phyloP scores from a whole-genome alignment of 108 stramenopile species.

The Nannochloropsis gaditana region DNA sequence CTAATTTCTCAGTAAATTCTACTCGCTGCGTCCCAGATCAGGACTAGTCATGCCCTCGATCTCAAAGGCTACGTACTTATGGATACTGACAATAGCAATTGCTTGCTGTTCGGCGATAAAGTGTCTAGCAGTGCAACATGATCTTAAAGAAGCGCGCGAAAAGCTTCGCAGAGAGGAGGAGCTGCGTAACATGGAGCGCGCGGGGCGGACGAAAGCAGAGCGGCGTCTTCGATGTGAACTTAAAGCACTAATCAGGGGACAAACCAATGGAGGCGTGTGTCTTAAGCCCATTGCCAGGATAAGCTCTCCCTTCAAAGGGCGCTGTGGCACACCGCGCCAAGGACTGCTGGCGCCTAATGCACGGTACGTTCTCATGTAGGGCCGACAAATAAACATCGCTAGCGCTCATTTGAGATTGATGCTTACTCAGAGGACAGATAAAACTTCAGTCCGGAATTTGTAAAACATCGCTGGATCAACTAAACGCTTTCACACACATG shows the following conservation, averaged over 20 bases:
- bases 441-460: slow-evolving; percentile 26
- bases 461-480: slow-evolving; percentile 40
- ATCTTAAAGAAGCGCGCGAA: slow-evolving; percentile 24
- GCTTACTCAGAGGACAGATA: slow-evolving; percentile 31
- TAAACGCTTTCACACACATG: slow-evolving; percentile 72
- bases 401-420: background rate
- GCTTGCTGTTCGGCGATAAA: slow-evolving; percentile 4
- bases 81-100: too few species aligned
- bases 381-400: background rate
- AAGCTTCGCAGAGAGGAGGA: slow-evolving; percentile 27
- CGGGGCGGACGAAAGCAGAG: slow-evolving; percentile 46
- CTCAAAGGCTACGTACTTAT: too few species aligned
- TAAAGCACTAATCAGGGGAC: slow-evolving; percentile 25
- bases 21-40: too few species aligned
- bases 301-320: slow-evolving; percentile 20
- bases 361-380: background rate
- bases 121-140: background rate
- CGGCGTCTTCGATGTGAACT: slow-evolving; percentile 29
- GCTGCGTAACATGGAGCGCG: slow-evolving; percentile 37
- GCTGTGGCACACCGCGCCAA: background rate
- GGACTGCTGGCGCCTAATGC: background rate
- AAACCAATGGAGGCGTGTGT: slow-evolving; percentile 27
- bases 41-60: too few species aligned
- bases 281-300: slow-evolving; percentile 34
- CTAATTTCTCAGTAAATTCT: too few species aligned